phyloP scores from a whole-genome alignment of 495 filamentous ascomycete species.

The Tuber calosporum region DNA sequence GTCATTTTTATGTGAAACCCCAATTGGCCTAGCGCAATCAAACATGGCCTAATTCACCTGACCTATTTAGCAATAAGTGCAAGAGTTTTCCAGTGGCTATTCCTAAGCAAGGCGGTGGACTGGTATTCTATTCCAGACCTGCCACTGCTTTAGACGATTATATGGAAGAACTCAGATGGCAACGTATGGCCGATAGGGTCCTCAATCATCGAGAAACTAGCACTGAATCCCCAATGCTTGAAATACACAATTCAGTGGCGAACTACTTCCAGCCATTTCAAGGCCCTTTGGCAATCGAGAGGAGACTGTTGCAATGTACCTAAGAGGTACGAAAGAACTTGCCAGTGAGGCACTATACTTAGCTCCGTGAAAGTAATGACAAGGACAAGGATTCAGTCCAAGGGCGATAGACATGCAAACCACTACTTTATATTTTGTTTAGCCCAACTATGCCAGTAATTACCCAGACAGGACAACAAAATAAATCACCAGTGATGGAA shows the following conservation, averaged over 20 bases:
- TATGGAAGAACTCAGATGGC: too few relatives aligned
- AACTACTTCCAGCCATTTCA: too few relatives aligned
- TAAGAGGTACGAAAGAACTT: neutral
- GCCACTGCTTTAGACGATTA: too few relatives aligned
- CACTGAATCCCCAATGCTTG: too few relatives aligned
- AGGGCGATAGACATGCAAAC: constrained; percentile 1
- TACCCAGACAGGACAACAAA: neutral
- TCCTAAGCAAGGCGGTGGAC: too few relatives aligned
- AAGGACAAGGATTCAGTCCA: neutral
- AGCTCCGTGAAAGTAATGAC: neutral
- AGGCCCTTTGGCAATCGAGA: neutral
- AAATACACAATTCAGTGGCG: too few relatives aligned
- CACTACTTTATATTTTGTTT: constrained; percentile 1
- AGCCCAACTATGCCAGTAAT: neutral
- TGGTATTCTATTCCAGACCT: too few relatives aligned
- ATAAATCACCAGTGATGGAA: neutral
- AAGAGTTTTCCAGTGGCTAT: too few relatives aligned
- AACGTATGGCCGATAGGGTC: neutral
- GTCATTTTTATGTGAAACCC: too few relatives aligned
- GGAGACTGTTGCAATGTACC: neutral
- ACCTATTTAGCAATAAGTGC: too few relatives aligned
- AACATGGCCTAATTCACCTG: too few relatives aligned
- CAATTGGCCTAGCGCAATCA: too few relatives aligned
- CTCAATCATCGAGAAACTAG: neutral
- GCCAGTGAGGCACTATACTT: neutral